A percentile compares a stretch with the other conserved stretches of the same genome.
Evolutionary conservation across 352 stramenopile species (phyloP).

Genomic region (Phytophthora hibernalis): DNA sequence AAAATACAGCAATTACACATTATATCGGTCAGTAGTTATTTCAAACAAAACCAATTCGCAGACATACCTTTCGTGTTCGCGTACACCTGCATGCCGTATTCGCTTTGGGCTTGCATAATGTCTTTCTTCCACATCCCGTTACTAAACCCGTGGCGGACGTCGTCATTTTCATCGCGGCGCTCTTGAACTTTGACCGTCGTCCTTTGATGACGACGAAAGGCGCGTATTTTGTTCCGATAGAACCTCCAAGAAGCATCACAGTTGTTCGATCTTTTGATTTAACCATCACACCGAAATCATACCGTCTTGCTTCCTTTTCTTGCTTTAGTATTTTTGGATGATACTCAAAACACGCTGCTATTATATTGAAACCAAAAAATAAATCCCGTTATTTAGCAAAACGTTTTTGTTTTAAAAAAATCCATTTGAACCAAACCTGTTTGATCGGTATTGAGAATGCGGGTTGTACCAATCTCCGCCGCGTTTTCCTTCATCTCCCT

Average conservation of each 20-base stretch:
- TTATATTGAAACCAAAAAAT: neutral
- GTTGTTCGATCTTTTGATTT: slow-evolving; percentile 8
- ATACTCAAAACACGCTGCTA: slow-evolving; percentile 16
- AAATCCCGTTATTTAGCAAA: neutral
- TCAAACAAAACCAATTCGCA: neutral
- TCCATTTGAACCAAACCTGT: neutral
- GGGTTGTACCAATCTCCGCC: slow-evolving; percentile 7
- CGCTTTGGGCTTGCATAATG: neutral
- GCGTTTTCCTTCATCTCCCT: slow-evolving; percentile 3
- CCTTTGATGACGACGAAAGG: slow-evolving; percentile 7
- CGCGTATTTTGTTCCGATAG: neutral
- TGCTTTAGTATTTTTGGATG: slow-evolving; percentile 3
- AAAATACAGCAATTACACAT: too few relatives aligned
- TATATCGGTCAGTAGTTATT: neutral
- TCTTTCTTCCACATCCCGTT: neutral
- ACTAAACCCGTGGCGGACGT: neutral
- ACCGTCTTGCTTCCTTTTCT: slow-evolving; percentile 7
- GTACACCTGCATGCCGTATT: neutral
- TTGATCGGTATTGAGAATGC: slow-evolving; percentile 12
- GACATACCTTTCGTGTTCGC: neutral
- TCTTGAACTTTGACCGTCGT: neutral
- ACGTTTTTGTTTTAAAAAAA: neutral
- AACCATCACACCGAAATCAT: slow-evolving; percentile 11
- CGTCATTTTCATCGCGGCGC: neutral
- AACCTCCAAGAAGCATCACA: slow-evolving; percentile 3